Evolutionary conservation across 2,329 filamentous ascomycete genomes (phyloP), one percentile per base, ranked within the genome.

Genomic region (Hysterium pulicare): DNA sequence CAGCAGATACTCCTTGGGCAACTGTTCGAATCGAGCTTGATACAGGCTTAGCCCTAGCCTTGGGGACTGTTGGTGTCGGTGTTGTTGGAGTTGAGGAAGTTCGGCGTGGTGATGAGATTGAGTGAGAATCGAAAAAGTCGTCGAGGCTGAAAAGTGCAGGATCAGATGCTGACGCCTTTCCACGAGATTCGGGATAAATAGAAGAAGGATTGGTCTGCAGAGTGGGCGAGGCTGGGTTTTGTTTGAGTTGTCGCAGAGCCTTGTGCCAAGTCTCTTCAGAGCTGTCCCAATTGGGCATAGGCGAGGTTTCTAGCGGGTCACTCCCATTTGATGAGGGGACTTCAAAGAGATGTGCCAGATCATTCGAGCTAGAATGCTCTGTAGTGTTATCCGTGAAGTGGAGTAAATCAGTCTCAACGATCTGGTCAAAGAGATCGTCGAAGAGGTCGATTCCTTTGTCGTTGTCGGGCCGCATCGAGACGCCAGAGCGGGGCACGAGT

Each of bases 351-450:
- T 76, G 71, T 51, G 73, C 69, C 50, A 76, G 65, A 48, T 76
- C 71, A 54, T 74, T 65, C 42, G 71, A 69, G 55, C 70, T 70
- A 54, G 70, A 67, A 48, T 70, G 68, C 50, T 75, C 72, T 62
- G 72, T 72, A 50, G 71, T 64, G 47, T 66, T 66, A 47, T 72
- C 69, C 53, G 69, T 70, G 47, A 69, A 63, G 41, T 71, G 71
- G 51, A 75, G 71, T 42, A 75, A 69, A 46, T 81, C 78, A 64
- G 77, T 74, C 51, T 80, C 74, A 62, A 82, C 72, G 59, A 79
- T 82, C 61, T 82, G 75, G 56, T 81, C 78, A 70, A 84, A 83
- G 64, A 83, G 71, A 61, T 78, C 76, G 65, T 77, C 76, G 52
- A 76, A 71, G 69, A 75, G 75, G 43, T 75, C 72, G 55, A 67